A percentile compares a stretch with the other conserved stretches of the same genome.
phyloP scores from a whole-genome alignment of 257 asterid genomes.

The Plectranthus barbatus region DNA sequence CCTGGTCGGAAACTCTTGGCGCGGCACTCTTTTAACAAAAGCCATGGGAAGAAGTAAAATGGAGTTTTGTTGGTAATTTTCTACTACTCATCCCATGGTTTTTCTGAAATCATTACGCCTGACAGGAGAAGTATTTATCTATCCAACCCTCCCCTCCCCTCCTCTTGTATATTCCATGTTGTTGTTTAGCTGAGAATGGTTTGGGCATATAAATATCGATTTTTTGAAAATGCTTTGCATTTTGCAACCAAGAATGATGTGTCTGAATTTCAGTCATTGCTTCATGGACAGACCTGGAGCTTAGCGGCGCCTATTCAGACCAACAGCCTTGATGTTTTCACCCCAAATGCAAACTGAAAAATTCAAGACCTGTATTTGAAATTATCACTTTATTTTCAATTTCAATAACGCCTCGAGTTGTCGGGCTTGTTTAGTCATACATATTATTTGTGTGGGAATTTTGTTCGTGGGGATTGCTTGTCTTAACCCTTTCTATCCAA shows the following conservation, averaged over 20 bases:
- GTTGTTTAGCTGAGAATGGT: not conserved
- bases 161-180: not conserved
- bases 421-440: conserved; percentile 14
- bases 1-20: conserved; percentile 68
- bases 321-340: not conserved
- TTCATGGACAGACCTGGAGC: not conserved
- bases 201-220: not conserved
- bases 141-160: not conserved
- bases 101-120: not conserved
- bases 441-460: not conserved
- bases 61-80: conserved; percentile 27
- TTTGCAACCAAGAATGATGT: conserved; percentile 4
- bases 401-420: conserved; percentile 22
- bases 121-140: not conserved
- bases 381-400: not conserved
- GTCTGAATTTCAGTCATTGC: conserved; percentile 3
- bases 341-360: conserved; percentile 1
- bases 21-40: conserved; percentile 66
- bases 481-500: too few species aligned
- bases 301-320: not conserved
- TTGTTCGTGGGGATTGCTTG: conserved; percentile 2
- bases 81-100: conserved; percentile 5
- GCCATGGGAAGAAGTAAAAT: conserved; percentile 54
- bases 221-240: not conserved
- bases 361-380: too few species aligned